Conservation (phyloP, 2,329 filamentous ascomycete genomes). For the Fusarium incarnatum region DNA sequence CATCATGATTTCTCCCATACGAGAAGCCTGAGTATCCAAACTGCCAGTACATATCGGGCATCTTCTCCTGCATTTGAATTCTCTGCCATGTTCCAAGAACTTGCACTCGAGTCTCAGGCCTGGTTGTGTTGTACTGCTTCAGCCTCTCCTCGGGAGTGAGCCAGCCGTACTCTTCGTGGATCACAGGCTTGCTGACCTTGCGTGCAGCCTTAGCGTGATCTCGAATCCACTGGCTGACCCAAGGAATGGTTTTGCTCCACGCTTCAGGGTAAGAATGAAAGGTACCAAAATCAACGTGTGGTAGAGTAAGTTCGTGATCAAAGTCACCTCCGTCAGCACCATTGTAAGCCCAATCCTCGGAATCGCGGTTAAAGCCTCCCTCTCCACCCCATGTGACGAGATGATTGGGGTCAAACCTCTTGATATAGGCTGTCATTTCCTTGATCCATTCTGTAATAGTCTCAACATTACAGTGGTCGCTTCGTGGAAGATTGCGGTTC, state of each 20-base stretch:
- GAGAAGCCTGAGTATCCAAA: constrained; percentile 64
- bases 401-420: constrained; percentile 68
- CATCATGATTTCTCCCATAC: constrained; percentile 65
- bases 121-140: constrained; percentile 55
- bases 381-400: constrained; percentile 73
- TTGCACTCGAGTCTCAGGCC: constrained; percentile 58
- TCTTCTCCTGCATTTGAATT: constrained; percentile 59
- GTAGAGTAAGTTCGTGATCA: constrained; percentile 58
- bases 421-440: constrained; percentile 69
- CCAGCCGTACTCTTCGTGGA: constrained; percentile 58
- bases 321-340: constrained; percentile 66
- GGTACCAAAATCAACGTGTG: constrained; percentile 64
- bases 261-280: constrained; percentile 69
- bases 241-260: constrained; percentile 65
- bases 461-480: constrained; percentile 65
- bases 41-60: constrained; percentile 68
- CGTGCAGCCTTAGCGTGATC: constrained; percentile 62
- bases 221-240: constrained; percentile 66
- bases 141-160: constrained; percentile 61
- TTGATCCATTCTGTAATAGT: constrained; percentile 70
- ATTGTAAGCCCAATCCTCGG: constrained; percentile 60
- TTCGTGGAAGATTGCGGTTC: constrained; percentile 37
- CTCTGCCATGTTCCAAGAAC: constrained; percentile 63
- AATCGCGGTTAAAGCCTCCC: constrained; percentile 61
- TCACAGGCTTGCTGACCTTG: constrained; percentile 61